A percentile compares a stretch with the other conserved stretches of the same genome.
Conservation (phyloP, 176 grass and related monocot species). For the Puccinellia tenuiflora region DNA sequence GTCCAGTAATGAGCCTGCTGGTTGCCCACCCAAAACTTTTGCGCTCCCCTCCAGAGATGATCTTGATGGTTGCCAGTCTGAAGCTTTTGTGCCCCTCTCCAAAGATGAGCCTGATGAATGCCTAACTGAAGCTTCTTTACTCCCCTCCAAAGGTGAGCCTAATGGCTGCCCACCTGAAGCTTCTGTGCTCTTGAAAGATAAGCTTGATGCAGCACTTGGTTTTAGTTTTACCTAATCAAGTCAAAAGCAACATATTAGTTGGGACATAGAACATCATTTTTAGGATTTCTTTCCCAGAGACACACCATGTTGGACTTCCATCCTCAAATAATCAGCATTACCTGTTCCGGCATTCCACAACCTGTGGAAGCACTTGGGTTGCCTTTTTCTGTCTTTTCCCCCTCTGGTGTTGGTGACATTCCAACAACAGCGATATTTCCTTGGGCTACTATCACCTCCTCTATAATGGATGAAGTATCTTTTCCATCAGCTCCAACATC, state of each 20-base stretch:
- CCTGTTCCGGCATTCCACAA: slow-evolving; percentile 26
- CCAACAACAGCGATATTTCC: slow-evolving; percentile 11
- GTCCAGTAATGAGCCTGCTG: not conserved
- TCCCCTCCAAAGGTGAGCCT: not conserved
- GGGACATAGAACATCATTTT: not conserved
- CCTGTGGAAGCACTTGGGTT: slow-evolving; percentile 12
- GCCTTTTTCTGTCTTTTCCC: slow-evolving; percentile 23
- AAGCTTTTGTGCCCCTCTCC: not conserved
- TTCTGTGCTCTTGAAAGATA: not conserved
- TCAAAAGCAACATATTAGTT: slow-evolving; percentile 7
- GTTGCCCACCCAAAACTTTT: not conserved
- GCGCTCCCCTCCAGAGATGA: not conserved
- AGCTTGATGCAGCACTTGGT: slow-evolving; percentile 1
- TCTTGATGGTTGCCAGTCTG: not conserved
- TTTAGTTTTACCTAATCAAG: slow-evolving; percentile 36
- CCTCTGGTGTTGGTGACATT: slow-evolving; percentile 14
- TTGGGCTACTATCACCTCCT: slow-evolving; percentile 13
- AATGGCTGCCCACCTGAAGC: not conserved
- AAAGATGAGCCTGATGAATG: not conserved
- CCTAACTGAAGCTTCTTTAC: too few species aligned
- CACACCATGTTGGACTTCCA: slow-evolving; percentile 1
- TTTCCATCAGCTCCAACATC: slow-evolving; percentile 33
- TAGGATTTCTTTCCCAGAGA: slow-evolving; percentile 9
- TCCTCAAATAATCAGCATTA: slow-evolving; percentile 28
- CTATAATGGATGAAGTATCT: slow-evolving; percentile 15